Percentiles rank a stretch among this genome's conserved stretches.
Evolutionary conservation across 78 protist species (phyloP).

Genomic region (Diacronema lutheri): DNA sequence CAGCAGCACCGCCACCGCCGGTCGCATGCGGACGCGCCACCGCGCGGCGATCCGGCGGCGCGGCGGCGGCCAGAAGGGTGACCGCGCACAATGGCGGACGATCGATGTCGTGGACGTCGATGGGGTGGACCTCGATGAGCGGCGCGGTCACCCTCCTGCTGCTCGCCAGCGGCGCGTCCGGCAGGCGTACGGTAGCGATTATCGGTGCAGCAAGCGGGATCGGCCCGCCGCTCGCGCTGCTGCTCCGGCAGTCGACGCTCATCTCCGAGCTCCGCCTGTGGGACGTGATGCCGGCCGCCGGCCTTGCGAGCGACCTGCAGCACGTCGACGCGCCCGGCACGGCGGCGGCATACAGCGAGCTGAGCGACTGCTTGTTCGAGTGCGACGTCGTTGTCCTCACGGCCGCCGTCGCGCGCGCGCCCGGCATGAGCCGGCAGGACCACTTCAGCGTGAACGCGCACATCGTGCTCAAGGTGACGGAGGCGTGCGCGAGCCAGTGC

Average conservation of each 20-base stretch:
- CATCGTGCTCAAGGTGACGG: constrained; percentile 63
- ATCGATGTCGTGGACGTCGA: too few relatives aligned
- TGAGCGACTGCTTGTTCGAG: background rate
- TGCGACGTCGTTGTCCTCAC: constrained; percentile 66
- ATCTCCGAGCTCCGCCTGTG: constrained; percentile 58
- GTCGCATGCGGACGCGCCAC: too few relatives aligned
- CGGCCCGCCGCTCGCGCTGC: constrained; percentile 84
- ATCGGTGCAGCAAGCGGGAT: constrained; percentile 86
- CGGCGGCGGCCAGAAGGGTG: too few relatives aligned
- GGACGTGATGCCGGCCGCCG: constrained; percentile 66
- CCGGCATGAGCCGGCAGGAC: constrained; percentile 80
- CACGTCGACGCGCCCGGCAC: constrained; percentile 43
- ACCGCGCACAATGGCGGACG: too few relatives aligned
- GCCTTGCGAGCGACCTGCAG: constrained; percentile 79
- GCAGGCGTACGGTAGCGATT: constrained; percentile 67
- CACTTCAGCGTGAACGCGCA: constrained; percentile 79
- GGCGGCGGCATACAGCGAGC: constrained; percentile 28
- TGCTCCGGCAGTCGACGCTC: constrained; percentile 39
- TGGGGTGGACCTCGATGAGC: too few relatives aligned
- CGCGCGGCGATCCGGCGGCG: too few relatives aligned
- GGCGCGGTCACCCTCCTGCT: too few relatives aligned
- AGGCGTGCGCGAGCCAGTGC: constrained; percentile 68
- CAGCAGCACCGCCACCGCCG: too few relatives aligned
- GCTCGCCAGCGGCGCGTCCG: too few relatives aligned
- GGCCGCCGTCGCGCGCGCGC: constrained; percentile 92